These are phyloP conservation scores for Triangularia setosa DNA, from an alignment of 2,329 filamentous ascomycete species.

Conservation along the genomic window DNA sequence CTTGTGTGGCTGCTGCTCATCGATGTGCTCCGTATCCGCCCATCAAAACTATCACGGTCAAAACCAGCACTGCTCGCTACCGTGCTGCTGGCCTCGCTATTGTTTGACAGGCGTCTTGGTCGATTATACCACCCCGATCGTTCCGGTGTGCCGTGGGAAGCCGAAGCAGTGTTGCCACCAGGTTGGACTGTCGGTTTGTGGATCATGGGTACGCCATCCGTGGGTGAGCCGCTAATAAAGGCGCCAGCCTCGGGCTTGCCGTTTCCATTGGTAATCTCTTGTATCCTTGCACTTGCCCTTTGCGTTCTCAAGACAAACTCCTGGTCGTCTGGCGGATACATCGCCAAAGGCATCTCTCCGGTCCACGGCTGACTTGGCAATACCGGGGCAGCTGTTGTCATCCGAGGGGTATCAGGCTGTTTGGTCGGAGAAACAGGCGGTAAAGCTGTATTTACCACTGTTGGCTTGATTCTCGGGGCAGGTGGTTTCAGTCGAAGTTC, in stretches of 20 bases:
- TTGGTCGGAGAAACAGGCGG: constrained; percentile 1
- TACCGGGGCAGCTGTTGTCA: constrained; percentile 18
- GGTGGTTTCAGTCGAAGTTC: constrained; percentile 20
- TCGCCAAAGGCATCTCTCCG: constrained; percentile 16
- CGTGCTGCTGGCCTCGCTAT: constrained; percentile 30
- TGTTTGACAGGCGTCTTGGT: constrained; percentile 27
- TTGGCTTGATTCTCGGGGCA: constrained; percentile 10
- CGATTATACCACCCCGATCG: constrained; percentile 18
- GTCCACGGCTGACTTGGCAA: constrained; percentile 13
- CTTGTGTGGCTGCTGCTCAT: constrained; percentile 30
- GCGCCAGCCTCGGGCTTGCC: not conserved
- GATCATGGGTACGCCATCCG: constrained; percentile 9
- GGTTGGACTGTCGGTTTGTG: constrained; percentile 17
- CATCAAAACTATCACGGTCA: constrained; percentile 31
- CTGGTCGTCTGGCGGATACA: constrained; percentile 24
- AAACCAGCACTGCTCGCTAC: constrained; percentile 27
- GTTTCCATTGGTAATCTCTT: constrained; percentile 11
- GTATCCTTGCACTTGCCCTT: constrained; percentile 22
- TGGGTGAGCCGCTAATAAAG: constrained; percentile 2
- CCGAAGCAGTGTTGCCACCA: constrained; percentile 1
- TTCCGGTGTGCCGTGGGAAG: constrained; percentile 11
- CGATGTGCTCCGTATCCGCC: constrained; percentile 26
- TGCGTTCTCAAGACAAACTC: constrained; percentile 29
- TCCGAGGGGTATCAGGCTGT: not conserved
- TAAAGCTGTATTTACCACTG: constrained; percentile 5